phyloP scores from a whole-genome alignment of 495 filamentous ascomycete genomes.

The Talaromyces adpressus region DNA sequence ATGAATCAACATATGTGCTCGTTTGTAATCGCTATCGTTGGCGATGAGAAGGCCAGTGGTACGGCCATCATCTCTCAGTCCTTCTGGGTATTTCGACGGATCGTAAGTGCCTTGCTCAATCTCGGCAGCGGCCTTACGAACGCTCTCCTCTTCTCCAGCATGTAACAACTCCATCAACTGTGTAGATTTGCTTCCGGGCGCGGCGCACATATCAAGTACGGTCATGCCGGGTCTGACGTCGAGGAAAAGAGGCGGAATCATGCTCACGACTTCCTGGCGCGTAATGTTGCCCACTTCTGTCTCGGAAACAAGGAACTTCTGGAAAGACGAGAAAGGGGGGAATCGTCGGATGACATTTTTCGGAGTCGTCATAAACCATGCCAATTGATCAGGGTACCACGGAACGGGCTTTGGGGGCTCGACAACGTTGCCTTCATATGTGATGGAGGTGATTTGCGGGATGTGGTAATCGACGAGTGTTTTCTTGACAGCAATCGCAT shows the following conservation, averaged over 20 bases:
- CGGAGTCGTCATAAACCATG: slow-evolving; percentile 93
- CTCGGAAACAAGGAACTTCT: slow-evolving; percentile 97
- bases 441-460: slow-evolving; percentile 77
- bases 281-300: slow-evolving; percentile 95
- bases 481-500: slow-evolving; percentile 81
- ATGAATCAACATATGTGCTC: slow-evolving; percentile 92
- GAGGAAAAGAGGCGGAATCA: slow-evolving; percentile 95
- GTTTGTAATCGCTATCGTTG: slow-evolving; percentile 92
- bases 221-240: slow-evolving; percentile 85
- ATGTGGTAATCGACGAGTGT: slow-evolving; percentile 80
- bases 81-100: slow-evolving; percentile 38
- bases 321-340: slow-evolving; percentile 86
- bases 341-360: slow-evolving; percentile 90
- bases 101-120: slow-evolving; percentile 42
- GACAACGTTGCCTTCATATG: slow-evolving; percentile 71
- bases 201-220: slow-evolving; percentile 91
- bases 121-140: slow-evolving; percentile 51
- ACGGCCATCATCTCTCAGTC: slow-evolving; percentile 71
- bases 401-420: slow-evolving; percentile 70
- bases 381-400: slow-evolving; percentile 91
- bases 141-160: slow-evolving; percentile 77
- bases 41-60: slow-evolving; percentile 88
- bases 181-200: slow-evolving; percentile 91
- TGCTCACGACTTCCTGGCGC: slow-evolving; percentile 93
- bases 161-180: slow-evolving; percentile 95